Evolutionary conservation across 1,139 yeast species (phyloP).

Genomic region (Yamadazyma siamensis): DNA sequence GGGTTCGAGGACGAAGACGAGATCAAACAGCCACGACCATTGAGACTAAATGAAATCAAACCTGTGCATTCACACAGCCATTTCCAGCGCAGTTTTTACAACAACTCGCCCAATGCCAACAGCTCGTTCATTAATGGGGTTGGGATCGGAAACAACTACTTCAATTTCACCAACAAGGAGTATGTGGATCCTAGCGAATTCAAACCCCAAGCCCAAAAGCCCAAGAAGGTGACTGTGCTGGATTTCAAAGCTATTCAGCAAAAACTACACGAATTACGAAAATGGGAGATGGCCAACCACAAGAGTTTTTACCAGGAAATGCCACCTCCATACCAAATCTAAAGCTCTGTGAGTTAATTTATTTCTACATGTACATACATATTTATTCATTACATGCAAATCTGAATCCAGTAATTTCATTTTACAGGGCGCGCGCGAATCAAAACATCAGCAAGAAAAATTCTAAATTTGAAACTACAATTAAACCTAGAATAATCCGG

Average conservation of each 20-base stretch:
- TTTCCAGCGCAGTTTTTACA: constrained; percentile 14
- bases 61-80: constrained; percentile 18
- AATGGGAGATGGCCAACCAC: constrained; percentile 11
- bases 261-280: constrained; percentile 16
- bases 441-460: no score
- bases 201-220: constrained; percentile 5
- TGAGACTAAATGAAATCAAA: constrained; percentile 15
- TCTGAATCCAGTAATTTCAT: no score
- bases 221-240: constrained; percentile 9
- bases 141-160: constrained; percentile 37
- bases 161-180: constrained; percentile 26
- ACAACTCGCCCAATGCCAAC: constrained; percentile 14
- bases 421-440: no score
- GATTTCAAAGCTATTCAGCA: constrained; percentile 29
- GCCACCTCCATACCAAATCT: constrained; percentile 16
- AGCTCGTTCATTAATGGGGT: constrained; percentile 25
- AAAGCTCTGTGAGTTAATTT: no score
- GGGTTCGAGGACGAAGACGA: constrained; percentile 6
- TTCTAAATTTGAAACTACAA: no score
- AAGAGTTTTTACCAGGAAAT: constrained; percentile 13
- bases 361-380: no score
- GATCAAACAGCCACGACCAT: constrained; percentile 26
- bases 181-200: constrained; percentile 20
- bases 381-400: constrained; percentile 1
- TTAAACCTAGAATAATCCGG: no score